Base-by-base conservation (phyloP, 306 rosid species). In the Rosa chinensis region DNA sequence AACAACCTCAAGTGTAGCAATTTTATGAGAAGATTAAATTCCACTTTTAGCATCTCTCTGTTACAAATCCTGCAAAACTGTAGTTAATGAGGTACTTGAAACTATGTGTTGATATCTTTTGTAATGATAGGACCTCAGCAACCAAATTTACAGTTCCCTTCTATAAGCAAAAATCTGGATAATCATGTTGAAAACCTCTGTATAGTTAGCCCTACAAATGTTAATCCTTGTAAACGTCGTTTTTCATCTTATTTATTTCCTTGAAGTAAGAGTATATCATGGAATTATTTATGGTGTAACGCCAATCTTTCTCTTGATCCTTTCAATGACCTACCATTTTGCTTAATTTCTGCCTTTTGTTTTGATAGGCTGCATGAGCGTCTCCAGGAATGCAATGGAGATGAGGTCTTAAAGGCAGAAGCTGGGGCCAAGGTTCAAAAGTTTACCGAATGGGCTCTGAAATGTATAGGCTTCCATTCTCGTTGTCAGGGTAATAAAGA, bases 301-400 rank as follows among this genome's bases (percentile, higher is more conserved):
- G 69, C 16, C 1, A 39, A 17, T 40, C 25, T 23, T 40, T 74
- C 55, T 2, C 7, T 58, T 40, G 0, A 40, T 74, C 55, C 78
- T 75, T 77, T 44, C n/a, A 43, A 70, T 73, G 59, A 52, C 37
- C 12, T 49, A 42, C 70, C 50, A 49, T 50, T 23, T 28, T 78
- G 21, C 72, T 47, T 63, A 7, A 48, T 80, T 64, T 44, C 3
- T 23, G 50, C 75, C 78, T 72, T 77, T 74, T 28, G 85, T 74
- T 81, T 79, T 52, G 42, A 75, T 70, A 92, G 97, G 88, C 82
- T 93, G 90, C 91, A 87, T 58, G 97, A 93, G 84, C 96, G 96
- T 73, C 97, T 93, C 81, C 94, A 89, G 58, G 97, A 91, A 72
- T 93, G 97, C 86, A 93, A 90, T 81, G 97, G 96, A 48, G 97